Percentiles rank a stretch among this genome's conserved stretches.
phyloP scores from a whole-genome alignment of 257 asterid species.

The Gentiana macrophylla region DNA sequence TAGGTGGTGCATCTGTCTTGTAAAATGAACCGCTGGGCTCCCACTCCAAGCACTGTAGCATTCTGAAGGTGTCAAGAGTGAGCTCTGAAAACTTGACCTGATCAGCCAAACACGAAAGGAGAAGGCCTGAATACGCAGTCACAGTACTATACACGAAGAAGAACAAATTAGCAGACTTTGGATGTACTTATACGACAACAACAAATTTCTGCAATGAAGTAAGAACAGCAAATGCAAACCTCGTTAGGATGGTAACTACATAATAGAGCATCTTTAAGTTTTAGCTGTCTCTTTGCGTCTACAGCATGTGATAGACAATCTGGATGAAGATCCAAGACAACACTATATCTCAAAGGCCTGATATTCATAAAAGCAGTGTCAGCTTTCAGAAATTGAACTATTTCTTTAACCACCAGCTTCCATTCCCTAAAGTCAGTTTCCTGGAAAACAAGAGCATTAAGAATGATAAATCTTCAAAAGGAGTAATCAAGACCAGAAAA shows the following conservation, averaged over 20 bases:
- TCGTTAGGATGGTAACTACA: slow-evolving; percentile 92
- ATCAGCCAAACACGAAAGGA: slow-evolving; percentile 2
- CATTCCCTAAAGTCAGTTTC: slow-evolving; percentile 95
- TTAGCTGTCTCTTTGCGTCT: slow-evolving; percentile 61
- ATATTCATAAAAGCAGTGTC: slow-evolving; percentile 91
- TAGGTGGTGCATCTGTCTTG: slow-evolving; percentile 40
- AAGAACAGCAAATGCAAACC: slow-evolving; percentile 34
- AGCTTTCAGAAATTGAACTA: slow-evolving; percentile 88
- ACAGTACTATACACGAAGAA: background rate
- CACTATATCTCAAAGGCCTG: slow-evolving; percentile 89
- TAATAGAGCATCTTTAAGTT: slow-evolving; percentile 69
- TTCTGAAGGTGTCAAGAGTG: slow-evolving; percentile 76
- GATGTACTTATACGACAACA: background rate
- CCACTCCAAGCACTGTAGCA: slow-evolving; percentile 93
- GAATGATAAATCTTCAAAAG: background rate
- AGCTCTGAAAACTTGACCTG: slow-evolving; percentile 96
- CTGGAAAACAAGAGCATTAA: slow-evolving; percentile 46
- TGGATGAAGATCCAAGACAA: slow-evolving; percentile 78
- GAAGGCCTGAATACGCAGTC: background rate
- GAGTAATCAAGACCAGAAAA: too few species aligned
- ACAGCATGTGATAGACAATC: slow-evolving; percentile 50
- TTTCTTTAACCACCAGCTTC: slow-evolving; percentile 97
- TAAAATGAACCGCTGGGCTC: slow-evolving; percentile 96
- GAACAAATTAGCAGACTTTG: background rate
- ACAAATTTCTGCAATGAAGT: background rate